These are phyloP conservation scores for Lactarius psammicola DNA, from an alignment of 768 basidiomycete genomes.

Conservation along the genomic window DNA sequence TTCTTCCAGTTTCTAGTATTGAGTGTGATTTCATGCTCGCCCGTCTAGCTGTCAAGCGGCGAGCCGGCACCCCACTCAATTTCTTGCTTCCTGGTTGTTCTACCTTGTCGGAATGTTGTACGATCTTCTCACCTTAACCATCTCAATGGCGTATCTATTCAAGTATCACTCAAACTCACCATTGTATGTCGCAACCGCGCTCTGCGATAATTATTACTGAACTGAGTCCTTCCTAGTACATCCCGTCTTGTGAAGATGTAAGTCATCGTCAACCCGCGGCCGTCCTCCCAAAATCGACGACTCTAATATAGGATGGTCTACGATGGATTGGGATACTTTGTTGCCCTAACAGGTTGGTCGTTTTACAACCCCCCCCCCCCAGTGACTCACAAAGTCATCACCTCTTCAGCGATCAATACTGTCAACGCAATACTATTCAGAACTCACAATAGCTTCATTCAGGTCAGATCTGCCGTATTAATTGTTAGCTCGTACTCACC, in stretches of 20 bases:
- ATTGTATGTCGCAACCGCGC: slow-evolving; percentile 28
- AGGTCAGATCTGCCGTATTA: slow-evolving; percentile 17
- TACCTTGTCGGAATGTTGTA: slow-evolving; percentile 58
- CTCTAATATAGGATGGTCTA: slow-evolving; percentile 53
- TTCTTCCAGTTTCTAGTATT: neutral
- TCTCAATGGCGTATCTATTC: slow-evolving; percentile 54
- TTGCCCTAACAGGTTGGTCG: slow-evolving; percentile 46
- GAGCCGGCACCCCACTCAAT: slow-evolving; percentile 27
- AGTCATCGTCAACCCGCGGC: slow-evolving; percentile 5
- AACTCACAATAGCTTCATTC: slow-evolving; percentile 25
- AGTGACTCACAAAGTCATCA: neutral
- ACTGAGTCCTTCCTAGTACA: slow-evolving; percentile 24
- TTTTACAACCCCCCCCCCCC: neutral
- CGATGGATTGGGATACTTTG: slow-evolving; percentile 63
- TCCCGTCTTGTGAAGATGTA: slow-evolving; percentile 32
- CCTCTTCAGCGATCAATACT: slow-evolving; percentile 29
- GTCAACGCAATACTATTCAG: slow-evolving; percentile 33
- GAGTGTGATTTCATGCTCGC: neutral
- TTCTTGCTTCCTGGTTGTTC: slow-evolving; percentile 52
- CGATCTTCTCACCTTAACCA: slow-evolving; percentile 49
- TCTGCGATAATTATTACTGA: neutral
- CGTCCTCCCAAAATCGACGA: neutral
- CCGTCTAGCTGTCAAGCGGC: slow-evolving; percentile 49
- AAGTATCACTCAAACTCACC: slow-evolving; percentile 43
- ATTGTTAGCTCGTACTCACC: neutral